Evolutionary conservation across 306 rosid genomes (phyloP).

Genomic region (Nissolia schottii): DNA sequence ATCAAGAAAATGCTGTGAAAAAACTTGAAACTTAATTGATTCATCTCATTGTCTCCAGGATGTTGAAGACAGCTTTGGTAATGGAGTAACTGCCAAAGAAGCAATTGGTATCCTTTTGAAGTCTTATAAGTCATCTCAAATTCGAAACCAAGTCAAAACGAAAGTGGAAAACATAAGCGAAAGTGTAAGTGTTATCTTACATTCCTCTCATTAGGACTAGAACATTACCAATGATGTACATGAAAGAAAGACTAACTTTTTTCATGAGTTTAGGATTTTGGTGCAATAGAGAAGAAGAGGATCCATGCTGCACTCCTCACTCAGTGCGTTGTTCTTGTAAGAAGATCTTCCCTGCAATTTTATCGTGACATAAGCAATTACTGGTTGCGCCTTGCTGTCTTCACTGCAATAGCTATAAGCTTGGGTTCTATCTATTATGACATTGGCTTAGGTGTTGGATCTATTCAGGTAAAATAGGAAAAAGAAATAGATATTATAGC

Average conservation of each 20-base stretch:
- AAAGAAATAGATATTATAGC: background rate
- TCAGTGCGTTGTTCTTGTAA: slow-evolving; percentile 52
- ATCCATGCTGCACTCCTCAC: slow-evolving; percentile 48
- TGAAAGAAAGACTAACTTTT: slow-evolving; percentile 21
- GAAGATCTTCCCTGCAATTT: slow-evolving; percentile 63
- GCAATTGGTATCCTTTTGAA: slow-evolving; percentile 39
- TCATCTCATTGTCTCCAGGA: slow-evolving; percentile 25
- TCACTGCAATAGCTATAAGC: slow-evolving; percentile 31
- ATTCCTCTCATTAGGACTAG: background rate
- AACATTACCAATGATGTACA: background rate
- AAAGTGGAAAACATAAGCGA: slow-evolving; percentile 32
- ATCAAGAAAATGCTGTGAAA: background rate
- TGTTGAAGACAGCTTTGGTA: slow-evolving; percentile 33
- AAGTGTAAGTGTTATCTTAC: slow-evolving; percentile 33
- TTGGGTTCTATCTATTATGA: slow-evolving; percentile 49
- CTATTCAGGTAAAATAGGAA: slow-evolving; percentile 32
- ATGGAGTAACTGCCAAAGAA: slow-evolving; percentile 29
- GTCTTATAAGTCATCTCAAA: slow-evolving; percentile 36
- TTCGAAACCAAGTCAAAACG: slow-evolving; percentile 26
- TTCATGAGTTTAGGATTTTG: slow-evolving; percentile 24
- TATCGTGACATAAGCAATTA: slow-evolving; percentile 61
- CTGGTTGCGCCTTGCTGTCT: slow-evolving; percentile 60
- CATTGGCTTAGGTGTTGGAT: slow-evolving; percentile 28
- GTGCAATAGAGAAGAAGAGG: slow-evolving; percentile 34
- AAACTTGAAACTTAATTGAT: no score